These are phyloP conservation scores for Talaromyces marneffei DNA, from an alignment of 2,329 filamentous ascomycete genomes.

Conservation along the genomic window DNA sequence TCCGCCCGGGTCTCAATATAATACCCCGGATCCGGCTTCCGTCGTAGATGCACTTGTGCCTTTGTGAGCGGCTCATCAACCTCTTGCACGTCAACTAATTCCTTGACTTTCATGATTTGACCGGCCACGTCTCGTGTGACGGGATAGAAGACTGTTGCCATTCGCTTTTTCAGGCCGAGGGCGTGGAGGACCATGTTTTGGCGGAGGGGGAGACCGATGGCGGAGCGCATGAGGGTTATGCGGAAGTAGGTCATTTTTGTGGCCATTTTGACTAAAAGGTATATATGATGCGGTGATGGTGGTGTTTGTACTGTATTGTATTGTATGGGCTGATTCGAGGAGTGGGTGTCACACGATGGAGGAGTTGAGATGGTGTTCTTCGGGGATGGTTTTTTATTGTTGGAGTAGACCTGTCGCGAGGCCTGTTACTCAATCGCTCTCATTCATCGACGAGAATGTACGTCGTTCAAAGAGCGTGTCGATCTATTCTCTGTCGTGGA, in stretches of 20 bases:
- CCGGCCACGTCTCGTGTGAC: conserved; percentile 75
- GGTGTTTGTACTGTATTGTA: too few species aligned
- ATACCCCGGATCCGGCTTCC: conserved; percentile 74
- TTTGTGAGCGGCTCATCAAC: conserved; percentile 40
- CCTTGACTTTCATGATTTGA: conserved; percentile 91
- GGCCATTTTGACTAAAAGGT: not conserved
- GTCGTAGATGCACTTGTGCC: conserved; percentile 61
- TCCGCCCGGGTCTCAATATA: conserved; percentile 56
- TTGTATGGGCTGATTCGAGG: not conserved
- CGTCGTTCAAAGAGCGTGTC: not conserved
- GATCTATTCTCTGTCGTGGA: not conserved
- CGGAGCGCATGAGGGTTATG: conserved; percentile 81
- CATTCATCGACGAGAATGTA: not conserved
- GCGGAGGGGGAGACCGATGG: conserved; percentile 78
- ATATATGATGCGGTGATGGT: too few species aligned
- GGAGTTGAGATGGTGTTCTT: not conserved
- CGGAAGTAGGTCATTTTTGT: conserved; percentile 71
- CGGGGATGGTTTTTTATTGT: not conserved
- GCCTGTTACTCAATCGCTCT: not conserved
- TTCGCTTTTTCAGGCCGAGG: conserved; percentile 77
- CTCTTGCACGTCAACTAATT: conserved; percentile 55
- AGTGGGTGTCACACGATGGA: not conserved
- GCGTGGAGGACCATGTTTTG: conserved; percentile 75
- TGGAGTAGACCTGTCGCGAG: not conserved
- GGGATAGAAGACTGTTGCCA: conserved; percentile 83